Evolutionary conservation across 1,284 basidiomycete genomes (phyloP).

Genomic region (Puccinia polysora): DNA sequence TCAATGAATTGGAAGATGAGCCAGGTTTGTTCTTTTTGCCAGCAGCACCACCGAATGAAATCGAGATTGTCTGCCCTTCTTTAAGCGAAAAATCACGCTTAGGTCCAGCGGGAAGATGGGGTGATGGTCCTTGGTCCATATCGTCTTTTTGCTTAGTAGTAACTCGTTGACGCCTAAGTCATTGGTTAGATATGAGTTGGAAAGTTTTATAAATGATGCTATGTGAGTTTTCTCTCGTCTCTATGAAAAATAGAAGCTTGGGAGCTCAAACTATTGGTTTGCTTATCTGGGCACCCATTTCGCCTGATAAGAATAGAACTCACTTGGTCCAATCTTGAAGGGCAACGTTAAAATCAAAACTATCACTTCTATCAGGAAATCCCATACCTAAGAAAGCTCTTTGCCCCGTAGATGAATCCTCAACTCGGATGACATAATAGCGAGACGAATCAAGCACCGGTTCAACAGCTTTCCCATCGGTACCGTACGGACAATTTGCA

Average conservation of each 20-base stretch:
- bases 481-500: conserved; percentile 82
- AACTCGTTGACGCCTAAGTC: conserved; percentile 33
- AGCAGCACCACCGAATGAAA: conserved; percentile 82
- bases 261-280: no score
- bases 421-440: conserved; percentile 89
- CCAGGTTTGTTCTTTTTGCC: neutral
- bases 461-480: conserved; percentile 73
- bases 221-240: neutral
- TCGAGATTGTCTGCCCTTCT: conserved; percentile 91
- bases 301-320: neutral
- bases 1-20: neutral
- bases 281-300: no score
- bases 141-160: neutral
- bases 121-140: conserved; percentile 48
- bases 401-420: conserved; percentile 66
- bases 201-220: neutral
- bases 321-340: conserved; percentile 92
- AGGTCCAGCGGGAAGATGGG: conserved; percentile 62
- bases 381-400: conserved; percentile 92
- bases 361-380: conserved; percentile 81
- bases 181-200: conserved; percentile 45
- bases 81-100: conserved; percentile 94
- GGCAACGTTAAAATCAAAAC: conserved; percentile 92
- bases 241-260: neutral
- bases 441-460: conserved; percentile 91